Conservation (phyloP, 306 rosid species). For the Castanea sativa region DNA sequence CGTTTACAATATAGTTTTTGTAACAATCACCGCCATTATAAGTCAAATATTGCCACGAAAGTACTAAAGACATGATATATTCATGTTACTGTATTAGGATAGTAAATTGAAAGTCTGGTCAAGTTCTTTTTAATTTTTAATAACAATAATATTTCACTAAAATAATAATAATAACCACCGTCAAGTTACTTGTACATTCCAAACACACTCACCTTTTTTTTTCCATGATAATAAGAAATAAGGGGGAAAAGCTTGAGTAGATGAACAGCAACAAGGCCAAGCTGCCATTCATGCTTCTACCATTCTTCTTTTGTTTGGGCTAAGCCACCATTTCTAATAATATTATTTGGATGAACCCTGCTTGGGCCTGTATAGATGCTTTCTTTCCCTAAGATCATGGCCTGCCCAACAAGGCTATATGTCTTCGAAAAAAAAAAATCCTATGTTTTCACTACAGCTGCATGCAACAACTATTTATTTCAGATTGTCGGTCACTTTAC, state of each 20-base stretch:
- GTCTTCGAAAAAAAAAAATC: no score
- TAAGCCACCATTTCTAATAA: neutral
- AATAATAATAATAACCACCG: neutral
- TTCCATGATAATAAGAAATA: neutral
- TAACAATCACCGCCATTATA: no score
- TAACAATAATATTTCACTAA: no score
- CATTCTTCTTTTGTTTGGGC: neutral
- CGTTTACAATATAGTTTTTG: neutral
- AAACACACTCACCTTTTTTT: neutral
- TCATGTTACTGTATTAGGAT: neutral
- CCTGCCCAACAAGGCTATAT: neutral
- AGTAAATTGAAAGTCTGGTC: neutral
- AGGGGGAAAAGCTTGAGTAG: neutral
- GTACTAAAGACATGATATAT: neutral
- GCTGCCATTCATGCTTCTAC: neutral
- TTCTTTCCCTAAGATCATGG: neutral
- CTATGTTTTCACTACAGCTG: no score
- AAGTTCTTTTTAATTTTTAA: neutral
- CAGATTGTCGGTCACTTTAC: no score
- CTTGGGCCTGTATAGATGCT: neutral
- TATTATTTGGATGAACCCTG: no score
- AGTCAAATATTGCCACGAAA: neutral
- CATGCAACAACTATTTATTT: no score
- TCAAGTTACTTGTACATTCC: neutral
- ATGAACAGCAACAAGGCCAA: neutral